These are phyloP conservation scores for Daldinia childiae DNA, from an alignment of 495 filamentous ascomycete genomes.

Conservation along the genomic window DNA sequence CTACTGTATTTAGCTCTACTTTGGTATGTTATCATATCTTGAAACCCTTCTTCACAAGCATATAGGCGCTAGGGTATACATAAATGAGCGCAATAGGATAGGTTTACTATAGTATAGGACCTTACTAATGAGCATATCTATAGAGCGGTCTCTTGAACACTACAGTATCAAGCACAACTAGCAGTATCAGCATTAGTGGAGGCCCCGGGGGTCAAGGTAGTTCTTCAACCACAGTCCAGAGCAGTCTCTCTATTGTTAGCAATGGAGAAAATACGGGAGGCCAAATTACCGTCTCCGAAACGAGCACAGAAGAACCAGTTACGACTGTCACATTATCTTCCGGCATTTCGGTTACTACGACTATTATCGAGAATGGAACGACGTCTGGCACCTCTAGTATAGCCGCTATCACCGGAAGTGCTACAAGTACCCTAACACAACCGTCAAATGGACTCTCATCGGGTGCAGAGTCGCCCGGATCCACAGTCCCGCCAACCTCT, in stretches of 20 bases:
- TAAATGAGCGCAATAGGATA: background rate
- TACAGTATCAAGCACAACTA: background rate
- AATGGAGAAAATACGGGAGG: slow-evolving; percentile 11
- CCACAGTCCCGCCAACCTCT: background rate
- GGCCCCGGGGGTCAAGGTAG: slow-evolving; percentile 8
- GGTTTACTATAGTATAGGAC: background rate
- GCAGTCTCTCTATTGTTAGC: background rate
- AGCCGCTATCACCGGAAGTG: slow-evolving; percentile 26
- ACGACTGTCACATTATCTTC: slow-evolving; percentile 19
- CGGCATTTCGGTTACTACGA: slow-evolving; percentile 22
- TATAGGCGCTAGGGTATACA: background rate
- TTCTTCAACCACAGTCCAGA: background rate
- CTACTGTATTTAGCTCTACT: slow-evolving; percentile 5
- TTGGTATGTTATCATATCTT: slow-evolving; percentile 17
- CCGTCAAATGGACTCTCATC: slow-evolving; percentile 6
- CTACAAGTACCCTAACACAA: slow-evolving; percentile 2
- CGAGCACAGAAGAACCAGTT: slow-evolving; percentile 27
- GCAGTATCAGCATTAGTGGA: background rate
- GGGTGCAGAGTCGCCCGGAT: background rate
- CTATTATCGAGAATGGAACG: slow-evolving; percentile 19
- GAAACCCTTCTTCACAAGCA: background rate
- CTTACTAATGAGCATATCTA: slow-evolving; percentile 1
- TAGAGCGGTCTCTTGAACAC: slow-evolving; percentile 15
- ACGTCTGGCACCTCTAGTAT: slow-evolving; percentile 30
- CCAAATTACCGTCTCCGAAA: slow-evolving; percentile 7